phyloP scores from a whole-genome alignment of 1,284 basidiomycete genomes.

The Heterobasidion irregulare region DNA sequence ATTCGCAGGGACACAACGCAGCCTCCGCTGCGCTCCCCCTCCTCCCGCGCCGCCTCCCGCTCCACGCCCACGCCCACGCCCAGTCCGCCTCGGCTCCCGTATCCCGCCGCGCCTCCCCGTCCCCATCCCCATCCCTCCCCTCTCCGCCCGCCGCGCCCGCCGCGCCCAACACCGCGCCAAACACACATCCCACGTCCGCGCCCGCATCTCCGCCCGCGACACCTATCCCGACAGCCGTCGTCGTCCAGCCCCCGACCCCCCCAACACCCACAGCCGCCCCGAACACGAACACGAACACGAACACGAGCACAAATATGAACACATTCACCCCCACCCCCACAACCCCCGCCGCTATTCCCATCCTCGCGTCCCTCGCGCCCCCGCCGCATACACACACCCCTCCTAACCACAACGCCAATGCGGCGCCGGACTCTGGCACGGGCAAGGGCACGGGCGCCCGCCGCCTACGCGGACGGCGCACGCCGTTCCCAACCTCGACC shows the following conservation, averaged over 20 bases:
- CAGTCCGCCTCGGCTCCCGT: conserved; percentile 4
- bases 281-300: neutral
- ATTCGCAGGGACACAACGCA: conserved; percentile 24
- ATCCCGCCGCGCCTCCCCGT: conserved; percentile 10
- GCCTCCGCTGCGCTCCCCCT: conserved; percentile 48
- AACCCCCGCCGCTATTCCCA: conserved; percentile 20
- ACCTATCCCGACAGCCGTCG: conserved; percentile 9
- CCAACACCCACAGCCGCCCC: conserved; percentile 6
- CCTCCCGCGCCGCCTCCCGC: conserved; percentile 37
- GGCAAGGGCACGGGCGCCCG: no score
- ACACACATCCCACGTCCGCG: conserved; percentile 3
- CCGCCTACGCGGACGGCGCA: neutral
- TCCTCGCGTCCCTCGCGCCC: conserved; percentile 22
- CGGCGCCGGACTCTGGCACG: conserved; percentile 18
- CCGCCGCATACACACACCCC: conserved; percentile 25
- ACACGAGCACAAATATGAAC: no score
- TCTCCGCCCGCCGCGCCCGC: no score
- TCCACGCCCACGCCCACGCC: conserved; percentile 10
- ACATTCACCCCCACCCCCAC: conserved; percentile 10
- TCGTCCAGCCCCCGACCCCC: conserved; percentile 25
- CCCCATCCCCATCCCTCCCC: conserved; percentile 9
- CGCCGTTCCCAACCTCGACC: conserved; percentile 12
- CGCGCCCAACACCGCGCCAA: neutral
- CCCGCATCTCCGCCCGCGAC: conserved; percentile 14
- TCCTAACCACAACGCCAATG: no score